Evolutionary conservation across 768 basidiomycete species (phyloP), one percentile per base, ranked within the genome.

Genomic region (Exsudoporus frostii): DNA sequence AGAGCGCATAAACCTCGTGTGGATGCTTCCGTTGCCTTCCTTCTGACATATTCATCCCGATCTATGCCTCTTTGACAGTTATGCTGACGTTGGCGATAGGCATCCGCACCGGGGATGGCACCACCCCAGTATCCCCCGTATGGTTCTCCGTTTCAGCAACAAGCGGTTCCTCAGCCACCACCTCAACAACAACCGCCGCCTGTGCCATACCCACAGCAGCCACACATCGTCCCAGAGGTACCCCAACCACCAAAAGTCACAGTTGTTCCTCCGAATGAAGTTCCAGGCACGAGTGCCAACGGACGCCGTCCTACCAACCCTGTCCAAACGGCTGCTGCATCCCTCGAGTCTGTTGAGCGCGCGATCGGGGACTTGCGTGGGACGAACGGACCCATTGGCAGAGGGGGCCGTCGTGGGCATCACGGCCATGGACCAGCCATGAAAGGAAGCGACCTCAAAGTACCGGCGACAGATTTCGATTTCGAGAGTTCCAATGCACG

Each of bases 401-500:
- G 77, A 49, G 75, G 79, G 0, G 69, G 73, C 14, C 74, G 75
- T 13, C 70, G 73, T 44, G 65, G 65, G 20, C 61, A 62, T 44
- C 67, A 65, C 10, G 63, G 59, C 22, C 66, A 69, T 7, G 66
- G 59, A 42, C 43, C 50, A 59, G 67, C 43, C 2, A 39, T 27
- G 38, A 75, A 76, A 61, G 57, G 65, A 2, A 65, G 58, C 19
- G 76, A 78, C 20, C 52, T 79, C n/a, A 71, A 72, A 32, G 86
- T 92, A 1, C 91, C 90, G 0, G 66, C 76, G 1, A 84, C 83
- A 0, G 91, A 92, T 66, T 93, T 92, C 64, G 91, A 93, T 72
- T 94, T 93, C 67, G 74, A 80, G 66, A 78, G 77, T 51, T 80
- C 82, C 50, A 94, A 92, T 59, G 86, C 86, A 4, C 83, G 83